Percentiles rank a stretch among this genome's conserved stretches.
phyloP scores from a whole-genome alignment of 129 eudicot species.

The Chrysanthemum seticuspe region DNA sequence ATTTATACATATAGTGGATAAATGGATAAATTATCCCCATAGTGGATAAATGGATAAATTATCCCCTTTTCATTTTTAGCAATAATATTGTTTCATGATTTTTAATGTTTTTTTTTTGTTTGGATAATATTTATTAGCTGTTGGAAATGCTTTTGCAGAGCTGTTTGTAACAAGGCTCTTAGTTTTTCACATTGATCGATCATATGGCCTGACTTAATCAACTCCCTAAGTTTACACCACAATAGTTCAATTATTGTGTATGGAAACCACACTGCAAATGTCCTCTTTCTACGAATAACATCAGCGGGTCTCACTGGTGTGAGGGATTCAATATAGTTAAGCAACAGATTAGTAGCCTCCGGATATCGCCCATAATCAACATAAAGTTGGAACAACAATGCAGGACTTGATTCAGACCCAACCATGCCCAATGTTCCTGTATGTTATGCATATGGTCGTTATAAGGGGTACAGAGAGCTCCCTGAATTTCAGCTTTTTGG shows the following conservation, averaged over 20 bases:
- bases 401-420: constrained; percentile 81
- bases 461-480: constrained; percentile 46
- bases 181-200: constrained; percentile 80
- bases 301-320: constrained; percentile 47
- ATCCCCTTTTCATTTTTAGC: no score
- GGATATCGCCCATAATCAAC: constrained; percentile 79
- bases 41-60: no score
- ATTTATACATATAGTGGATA: no score
- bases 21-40: no score
- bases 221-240: constrained; percentile 79
- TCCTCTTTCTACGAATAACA: constrained; percentile 63
- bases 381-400: constrained; percentile 71
- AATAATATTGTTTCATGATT: no score
- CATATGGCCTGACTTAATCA: constrained; percentile 64
- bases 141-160: constrained; percentile 69
- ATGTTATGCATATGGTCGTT: constrained; percentile 36
- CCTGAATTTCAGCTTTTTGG: constrained; percentile 45
- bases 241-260: constrained; percentile 76
- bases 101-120: no score
- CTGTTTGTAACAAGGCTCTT: constrained; percentile 55
- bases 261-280: constrained; percentile 87
- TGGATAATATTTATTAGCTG: background rate
- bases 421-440: constrained; percentile 68
- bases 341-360: constrained; percentile 58
- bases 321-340: constrained; percentile 68